Base-by-base conservation (phyloP, 805 yeast genomes). In the Metschnikowia arizonensis region DNA sequence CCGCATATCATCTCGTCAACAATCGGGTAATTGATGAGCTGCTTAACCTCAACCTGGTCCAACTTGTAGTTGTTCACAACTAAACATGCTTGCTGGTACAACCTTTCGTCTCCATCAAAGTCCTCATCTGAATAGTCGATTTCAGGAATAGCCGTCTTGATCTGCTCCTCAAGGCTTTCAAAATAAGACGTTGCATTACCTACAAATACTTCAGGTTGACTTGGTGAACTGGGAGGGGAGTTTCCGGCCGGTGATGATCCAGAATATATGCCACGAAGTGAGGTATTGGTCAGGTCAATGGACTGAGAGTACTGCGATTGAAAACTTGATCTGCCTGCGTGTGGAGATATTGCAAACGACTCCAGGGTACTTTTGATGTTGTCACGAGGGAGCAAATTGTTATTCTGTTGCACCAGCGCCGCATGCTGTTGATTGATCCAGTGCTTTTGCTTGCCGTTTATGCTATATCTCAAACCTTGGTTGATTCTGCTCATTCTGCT, bases 381-480 rank as follows among this genome's bases (percentile, higher is more conserved):
- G 26, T 47, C 36, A 21, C 45, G 45, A 10, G 35, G 31, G 15
- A 28, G 38, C 25, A 33, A 31, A 2, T 30, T 19, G 32, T 26
- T 36, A 8, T 39, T 31, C 18, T 41, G 50, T n/a, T 45, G 52
- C 29, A 34, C 46, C 11, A 44, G 42, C 10, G 40, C 25, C 24
- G 46, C 37, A 23, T 46, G 53, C 17, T 50, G 46, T 33, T 45
- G 56, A 1, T 61, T 57, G 6, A 90, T 67, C 98, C 98, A 93
- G 62, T 89, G 89, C 53, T 85, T 87, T 10, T 79, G 79, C 38
- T 78, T 76, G 0, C 97, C 97, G 33, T 86, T 85, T 41, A 81
- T 77, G 24, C 81, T 79, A 61, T 87, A 88, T 35, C 99, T 65
- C 45, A 90, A 63, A 0, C 99, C 99, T 48, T 88, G 85, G 49